Evolutionary conservation across 1,284 basidiomycete genomes (phyloP).

Genomic region (Cerioporus squamosus): DNA sequence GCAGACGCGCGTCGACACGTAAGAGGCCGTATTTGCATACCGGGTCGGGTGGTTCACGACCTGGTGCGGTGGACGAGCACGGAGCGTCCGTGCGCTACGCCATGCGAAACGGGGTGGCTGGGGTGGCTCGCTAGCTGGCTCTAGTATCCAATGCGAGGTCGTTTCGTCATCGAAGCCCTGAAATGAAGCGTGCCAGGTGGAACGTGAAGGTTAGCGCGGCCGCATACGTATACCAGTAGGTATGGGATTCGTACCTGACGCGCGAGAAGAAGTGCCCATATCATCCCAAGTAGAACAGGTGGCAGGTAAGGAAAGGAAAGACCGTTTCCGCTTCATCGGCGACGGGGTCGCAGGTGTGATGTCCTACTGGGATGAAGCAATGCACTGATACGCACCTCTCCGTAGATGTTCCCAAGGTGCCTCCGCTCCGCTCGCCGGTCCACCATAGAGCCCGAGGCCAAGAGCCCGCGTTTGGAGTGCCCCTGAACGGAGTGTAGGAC

Average conservation of each 20-base stretch:
- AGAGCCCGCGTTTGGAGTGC: background rate
- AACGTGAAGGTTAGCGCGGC: background rate
- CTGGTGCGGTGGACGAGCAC: background rate
- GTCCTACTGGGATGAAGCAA: background rate
- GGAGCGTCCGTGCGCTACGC: background rate
- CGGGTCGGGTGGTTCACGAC: background rate
- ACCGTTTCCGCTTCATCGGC: background rate
- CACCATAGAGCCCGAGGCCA: background rate
- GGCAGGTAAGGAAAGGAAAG: slow-evolving; percentile 1
- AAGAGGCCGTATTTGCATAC: background rate
- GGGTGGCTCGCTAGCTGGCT: background rate
- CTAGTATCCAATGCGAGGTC: background rate
- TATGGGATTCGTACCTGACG: background rate
- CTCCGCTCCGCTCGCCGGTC: background rate
- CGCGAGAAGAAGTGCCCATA: background rate
- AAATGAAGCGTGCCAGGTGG: background rate
- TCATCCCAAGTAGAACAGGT: background rate
- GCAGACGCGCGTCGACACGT: background rate
- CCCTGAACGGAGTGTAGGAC: background rate
- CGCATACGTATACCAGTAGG: background rate
- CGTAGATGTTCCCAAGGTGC: background rate
- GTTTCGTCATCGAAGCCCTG: slow-evolving; percentile 10
- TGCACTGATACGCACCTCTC: background rate
- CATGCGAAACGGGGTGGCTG: background rate
- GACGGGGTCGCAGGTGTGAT: too few relatives aligned